phyloP scores from a whole-genome alignment of 768 basidiomycete species.

The Naematelia aurantialba region DNA sequence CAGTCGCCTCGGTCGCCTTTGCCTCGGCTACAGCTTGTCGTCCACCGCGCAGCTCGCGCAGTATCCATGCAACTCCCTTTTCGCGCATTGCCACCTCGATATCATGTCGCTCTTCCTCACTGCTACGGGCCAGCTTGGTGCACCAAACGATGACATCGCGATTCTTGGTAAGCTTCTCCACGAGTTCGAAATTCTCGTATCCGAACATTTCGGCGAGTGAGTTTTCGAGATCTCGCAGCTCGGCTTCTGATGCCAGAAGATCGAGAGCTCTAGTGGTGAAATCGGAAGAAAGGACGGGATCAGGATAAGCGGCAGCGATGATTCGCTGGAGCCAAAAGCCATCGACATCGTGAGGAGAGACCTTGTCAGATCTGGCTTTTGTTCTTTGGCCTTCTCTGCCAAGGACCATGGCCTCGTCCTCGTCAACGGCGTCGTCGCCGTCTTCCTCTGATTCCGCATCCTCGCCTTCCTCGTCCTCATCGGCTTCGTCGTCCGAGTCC shows the following conservation, averaged over 20 bases:
- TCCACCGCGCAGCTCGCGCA: conserved; percentile 80
- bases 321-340: conserved; percentile 99
- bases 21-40: conserved; percentile 57
- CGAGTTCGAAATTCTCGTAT: conserved; percentile 74
- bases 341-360: conserved; percentile 87
- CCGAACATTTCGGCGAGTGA: conserved; percentile 95
- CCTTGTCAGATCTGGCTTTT: conserved; percentile 63
- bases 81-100: conserved; percentile 98
- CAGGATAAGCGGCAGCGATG: conserved; percentile 82
- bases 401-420: conserved; percentile 71
- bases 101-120: conserved; percentile 82
- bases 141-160: conserved; percentile 97
- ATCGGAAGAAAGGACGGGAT: conserved; percentile 88
- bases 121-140: conserved; percentile 85
- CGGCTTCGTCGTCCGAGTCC: conserved; percentile 70
- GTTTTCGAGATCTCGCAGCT: conserved; percentile 88
- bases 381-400: conserved; percentile 59
- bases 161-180: conserved; percentile 87
- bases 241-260: conserved; percentile 80
- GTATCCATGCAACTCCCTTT: conserved; percentile 92
- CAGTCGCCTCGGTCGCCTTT: conserved; percentile 65
- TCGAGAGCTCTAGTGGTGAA: conserved; percentile 80
- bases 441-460: conserved; percentile 51
- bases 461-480: conserved; percentile 55
- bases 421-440: conserved; percentile 55